Evolutionary conservation across 2,329 filamentous ascomycete genomes (phyloP).

Genomic region (Dryadomyces quercivorus): DNA sequence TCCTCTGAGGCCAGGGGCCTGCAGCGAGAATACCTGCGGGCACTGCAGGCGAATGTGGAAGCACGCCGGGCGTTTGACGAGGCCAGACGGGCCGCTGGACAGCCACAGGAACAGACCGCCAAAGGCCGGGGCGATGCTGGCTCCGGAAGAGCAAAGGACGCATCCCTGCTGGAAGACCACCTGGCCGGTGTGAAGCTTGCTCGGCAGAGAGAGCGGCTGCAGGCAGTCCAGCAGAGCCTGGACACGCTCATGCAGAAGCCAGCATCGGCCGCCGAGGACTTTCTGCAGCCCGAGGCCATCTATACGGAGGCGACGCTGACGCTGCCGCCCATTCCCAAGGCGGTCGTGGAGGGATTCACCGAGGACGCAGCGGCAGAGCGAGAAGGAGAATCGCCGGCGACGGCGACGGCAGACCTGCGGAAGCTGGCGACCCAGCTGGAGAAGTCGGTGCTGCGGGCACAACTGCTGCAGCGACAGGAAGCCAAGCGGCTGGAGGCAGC

Average conservation of each 20-base stretch:
- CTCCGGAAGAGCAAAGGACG: neutral
- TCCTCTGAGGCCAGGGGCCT: conserved; percentile 29
- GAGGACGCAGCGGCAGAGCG: conserved; percentile 19
- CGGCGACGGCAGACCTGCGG: conserved; percentile 27
- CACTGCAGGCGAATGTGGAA: conserved; percentile 37
- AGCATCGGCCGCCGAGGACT: conserved; percentile 23
- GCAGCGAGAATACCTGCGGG: conserved; percentile 43
- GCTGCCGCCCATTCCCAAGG: conserved; percentile 38
- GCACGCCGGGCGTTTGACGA: conserved; percentile 29
- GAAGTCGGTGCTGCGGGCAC: conserved; percentile 45
- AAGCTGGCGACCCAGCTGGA: conserved; percentile 40
- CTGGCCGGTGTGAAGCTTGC: conserved; percentile 37
- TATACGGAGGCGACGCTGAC: conserved; percentile 27
- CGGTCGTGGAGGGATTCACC: conserved; percentile 36
- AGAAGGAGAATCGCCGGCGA: neutral
- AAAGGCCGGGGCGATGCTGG: neutral
- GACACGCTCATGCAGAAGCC: conserved; percentile 38
- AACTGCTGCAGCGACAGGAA: conserved; percentile 42
- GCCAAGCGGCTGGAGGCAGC: conserved; percentile 40
- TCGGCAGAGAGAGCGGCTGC: conserved; percentile 37
- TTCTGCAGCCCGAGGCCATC: conserved; percentile 35
- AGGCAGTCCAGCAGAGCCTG: conserved; percentile 37
- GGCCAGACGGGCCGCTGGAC: conserved; percentile 12
- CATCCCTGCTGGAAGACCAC: conserved; percentile 32
- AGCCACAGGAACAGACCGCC: conserved; percentile 3